Evolutionary conservation across 1,139 yeast species (phyloP).

Genomic region (Arxiozyma telluris): DNA sequence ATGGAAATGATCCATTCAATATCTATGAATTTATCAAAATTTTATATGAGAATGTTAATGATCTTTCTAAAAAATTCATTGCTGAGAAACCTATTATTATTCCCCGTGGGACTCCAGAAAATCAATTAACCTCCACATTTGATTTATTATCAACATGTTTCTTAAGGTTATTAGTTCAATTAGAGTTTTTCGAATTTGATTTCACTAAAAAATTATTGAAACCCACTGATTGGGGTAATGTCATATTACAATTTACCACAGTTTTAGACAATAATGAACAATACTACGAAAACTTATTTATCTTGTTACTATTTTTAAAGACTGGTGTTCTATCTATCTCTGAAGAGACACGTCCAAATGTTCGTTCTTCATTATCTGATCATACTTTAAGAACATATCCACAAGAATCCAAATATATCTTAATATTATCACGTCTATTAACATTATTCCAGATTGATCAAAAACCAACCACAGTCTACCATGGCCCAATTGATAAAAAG

Average conservation of each 20-base stretch:
- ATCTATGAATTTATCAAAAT: slow-evolving; percentile 22
- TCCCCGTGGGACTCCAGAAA: slow-evolving; percentile 24
- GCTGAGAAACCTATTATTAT: slow-evolving; percentile 34
- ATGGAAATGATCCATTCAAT: slow-evolving; percentile 18
- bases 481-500: slow-evolving; percentile 62
- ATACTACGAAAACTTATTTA: slow-evolving; percentile 34
- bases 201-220: slow-evolving; percentile 32
- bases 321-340: slow-evolving; percentile 34
- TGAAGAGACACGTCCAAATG: slow-evolving; percentile 26
- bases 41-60: slow-evolving; percentile 19
- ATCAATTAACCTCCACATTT: slow-evolving; percentile 35
- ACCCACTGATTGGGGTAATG: slow-evolving; percentile 50
- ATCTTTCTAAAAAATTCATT: slow-evolving; percentile 31
- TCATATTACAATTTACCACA: slow-evolving; percentile 33
- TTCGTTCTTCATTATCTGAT: slow-evolving; percentile 27
- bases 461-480: slow-evolving; percentile 45
- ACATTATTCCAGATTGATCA: slow-evolving; percentile 47
- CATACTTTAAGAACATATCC: slow-evolving; percentile 29
- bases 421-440: slow-evolving; percentile 50
- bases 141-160: slow-evolving; percentile 56
- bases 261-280: slow-evolving; percentile 30
- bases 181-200: slow-evolving; percentile 43
- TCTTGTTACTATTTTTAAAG: slow-evolving; percentile 41
- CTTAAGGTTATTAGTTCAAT: slow-evolving; percentile 48
- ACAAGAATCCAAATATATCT: slow-evolving; percentile 33